Evolutionary conservation across 2,329 filamentous ascomycete genomes (phyloP), one percentile per base, ranked within the genome.

Genomic region (Trichoderma koningiopsis): DNA sequence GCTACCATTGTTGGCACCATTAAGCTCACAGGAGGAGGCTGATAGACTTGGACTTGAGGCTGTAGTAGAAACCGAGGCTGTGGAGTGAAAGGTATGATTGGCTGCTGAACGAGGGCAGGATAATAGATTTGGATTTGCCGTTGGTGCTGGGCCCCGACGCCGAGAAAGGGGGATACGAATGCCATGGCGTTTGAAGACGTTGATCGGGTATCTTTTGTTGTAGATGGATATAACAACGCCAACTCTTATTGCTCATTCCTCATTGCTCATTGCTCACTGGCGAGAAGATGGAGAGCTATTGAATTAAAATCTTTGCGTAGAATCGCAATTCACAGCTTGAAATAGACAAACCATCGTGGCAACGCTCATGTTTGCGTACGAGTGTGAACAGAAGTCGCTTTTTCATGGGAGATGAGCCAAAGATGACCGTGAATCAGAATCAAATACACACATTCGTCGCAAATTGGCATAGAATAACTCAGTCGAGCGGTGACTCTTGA

Each of bases 121-220:
- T 55, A 56, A 31, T 53, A 19, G 11, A 63, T 16, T 56, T 61
- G 67, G 4, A 57, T 11, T 22, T 52, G 69, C 19, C 14, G 52
- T 3, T 33, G 37, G 19, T 33, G 68, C 19, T 31, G 70, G 35
- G 31, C 52, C 40, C 37, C 55, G n/a, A 79, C 74, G 49, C 77
- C 63, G 27, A 76, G 74, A 14, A 74, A 71, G 27, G 74, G 76
- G 53, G 76, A 73, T 55, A 74, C 72, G 31, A 72, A 76, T 0
- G 74, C 13, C 76, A 79, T 79, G 7, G 7, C 62, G 40, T n/a
- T 43, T 2, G 40, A 8, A 53, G 14, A 4, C 4, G 19, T 24
- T 27, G 11, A 19, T 40, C 8, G 10, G 4, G 8, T 37, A 60
- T 53, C 3, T 19, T 29, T 7, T 7, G 1, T 16, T 11, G 19